Evolutionary conservation across 1,284 basidiomycete genomes (phyloP), one percentile per base, ranked within the genome.

Genomic region (Clitocybe nebularis): DNA sequence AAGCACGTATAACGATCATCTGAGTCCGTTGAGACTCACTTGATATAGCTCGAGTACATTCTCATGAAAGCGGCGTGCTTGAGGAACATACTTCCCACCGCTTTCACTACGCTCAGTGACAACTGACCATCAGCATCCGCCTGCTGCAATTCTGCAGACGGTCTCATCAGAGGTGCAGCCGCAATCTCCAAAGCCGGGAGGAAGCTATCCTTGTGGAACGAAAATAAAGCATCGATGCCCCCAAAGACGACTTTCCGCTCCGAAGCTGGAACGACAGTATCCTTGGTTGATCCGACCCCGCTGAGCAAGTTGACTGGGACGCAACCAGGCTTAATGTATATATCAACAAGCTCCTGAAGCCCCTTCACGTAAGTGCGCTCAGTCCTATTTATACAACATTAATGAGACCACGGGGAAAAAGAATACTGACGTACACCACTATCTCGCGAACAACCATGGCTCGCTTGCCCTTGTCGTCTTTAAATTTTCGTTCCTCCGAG

Each of bases 31-130:
- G 44, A 41, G 20, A 74, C 88, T 60, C 60, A 91, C 88, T 94
- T 96, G 74, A 95, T 95, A 62, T 95, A 97, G 28, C 87, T 89
- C 36, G 91, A 93, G 64, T 97, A 97, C 84, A 97, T 93, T 68
- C 77, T 91, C 89, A 97, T 91, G 71, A 95, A 95, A 5, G 93
- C 91, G 28, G 91, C 90, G 63, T 97, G 93, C 37, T 84, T 88
- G 48, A 87, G 71, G 65, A 99, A 99, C 29, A 90, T 93, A 48
- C 86, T 80, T 5, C 92, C 94, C 24, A 99, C 84, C 20, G 80
- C 77, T 48, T 81, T 88, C 0, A 91, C 92, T 6, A 90, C 86
- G 16, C 69, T 71, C 29, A 83, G 67, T 0, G 92, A 93, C 26
- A 88, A 59, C 43, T 79, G 75, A 0, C 89, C 89, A 48, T 89